Evolutionary conservation across 2,329 filamentous ascomycete species (phyloP).

Genomic region (Trichoderma sp.): DNA sequence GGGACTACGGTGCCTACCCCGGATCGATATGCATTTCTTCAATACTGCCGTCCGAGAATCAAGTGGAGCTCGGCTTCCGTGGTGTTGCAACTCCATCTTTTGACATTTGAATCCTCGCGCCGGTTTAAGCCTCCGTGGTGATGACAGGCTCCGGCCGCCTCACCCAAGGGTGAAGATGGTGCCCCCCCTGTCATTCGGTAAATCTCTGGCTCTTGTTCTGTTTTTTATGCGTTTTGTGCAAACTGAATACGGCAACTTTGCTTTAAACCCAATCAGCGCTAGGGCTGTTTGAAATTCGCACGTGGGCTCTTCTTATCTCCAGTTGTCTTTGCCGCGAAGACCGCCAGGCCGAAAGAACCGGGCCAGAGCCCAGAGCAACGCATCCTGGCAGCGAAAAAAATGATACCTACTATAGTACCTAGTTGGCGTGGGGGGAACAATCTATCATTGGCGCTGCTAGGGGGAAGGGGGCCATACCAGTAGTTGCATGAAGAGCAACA

Average conservation of each 20-base stretch:
- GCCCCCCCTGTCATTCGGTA: neutral
- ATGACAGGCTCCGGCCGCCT: neutral
- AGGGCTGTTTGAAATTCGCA: slow-evolving; percentile 24
- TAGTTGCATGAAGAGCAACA: slow-evolving; percentile 5
- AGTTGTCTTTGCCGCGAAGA: slow-evolving; percentile 23
- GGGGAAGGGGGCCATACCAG: slow-evolving; percentile 12
- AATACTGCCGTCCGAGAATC: slow-evolving; percentile 30
- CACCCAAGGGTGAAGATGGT: neutral
- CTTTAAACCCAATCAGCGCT: slow-evolving; percentile 22
- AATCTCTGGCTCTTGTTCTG: slow-evolving; percentile 23
- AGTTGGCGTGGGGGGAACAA: slow-evolving; percentile 17
- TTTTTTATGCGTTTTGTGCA: slow-evolving; percentile 4
- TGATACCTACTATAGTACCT: neutral
- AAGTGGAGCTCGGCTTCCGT: slow-evolving; percentile 31
- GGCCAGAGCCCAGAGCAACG: neutral
- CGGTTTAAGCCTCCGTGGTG: too few relatives aligned
- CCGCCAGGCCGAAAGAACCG: slow-evolving; percentile 25
- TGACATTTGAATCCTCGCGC: neutral
- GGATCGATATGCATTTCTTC: slow-evolving; percentile 27
- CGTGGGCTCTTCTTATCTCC: slow-evolving; percentile 24
- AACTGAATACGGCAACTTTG: slow-evolving; percentile 4
- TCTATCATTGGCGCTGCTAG: slow-evolving; percentile 15
- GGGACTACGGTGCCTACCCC: slow-evolving; percentile 26
- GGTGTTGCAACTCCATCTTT: slow-evolving; percentile 18
- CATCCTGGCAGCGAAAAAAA: neutral